Evolutionary conservation across 192 early-diverging fungal genomes (phyloP).

Genomic region (Gryganskiella cystojenkinii): DNA sequence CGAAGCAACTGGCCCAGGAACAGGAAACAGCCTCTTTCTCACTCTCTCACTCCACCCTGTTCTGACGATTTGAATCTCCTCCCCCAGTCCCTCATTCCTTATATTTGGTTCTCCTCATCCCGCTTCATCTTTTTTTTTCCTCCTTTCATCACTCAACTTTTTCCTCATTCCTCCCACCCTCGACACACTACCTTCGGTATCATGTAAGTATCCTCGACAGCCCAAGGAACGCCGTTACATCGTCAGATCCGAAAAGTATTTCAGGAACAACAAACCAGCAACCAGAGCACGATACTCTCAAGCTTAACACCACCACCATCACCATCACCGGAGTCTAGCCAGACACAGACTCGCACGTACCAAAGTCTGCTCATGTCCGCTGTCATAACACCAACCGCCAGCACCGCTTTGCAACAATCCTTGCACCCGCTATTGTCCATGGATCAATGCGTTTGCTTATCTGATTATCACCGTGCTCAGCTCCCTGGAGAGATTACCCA

Average conservation of each 20-base stretch:
- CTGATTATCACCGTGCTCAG: too few species aligned
- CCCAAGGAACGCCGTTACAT: neutral
- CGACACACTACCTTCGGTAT: neutral
- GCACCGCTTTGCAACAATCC: too few species aligned
- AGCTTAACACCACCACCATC: too few species aligned
- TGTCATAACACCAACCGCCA: too few species aligned
- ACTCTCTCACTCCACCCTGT: conserved; percentile 1
- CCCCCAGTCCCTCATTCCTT: neutral
- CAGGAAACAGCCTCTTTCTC: neutral
- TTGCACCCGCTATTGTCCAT: too few species aligned
- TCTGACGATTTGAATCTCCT: neutral
- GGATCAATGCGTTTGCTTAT: too few species aligned
- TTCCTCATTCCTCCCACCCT: neutral
- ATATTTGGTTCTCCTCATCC: conserved; percentile 8
- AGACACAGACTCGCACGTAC: too few species aligned
- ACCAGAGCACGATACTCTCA: too few species aligned
- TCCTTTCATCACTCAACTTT: neutral
- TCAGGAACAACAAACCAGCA: neutral
- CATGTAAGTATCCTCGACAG: conserved; percentile 7
- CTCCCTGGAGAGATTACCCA: too few species aligned
- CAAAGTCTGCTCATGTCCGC: too few species aligned
- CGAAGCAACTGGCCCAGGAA: too few species aligned
- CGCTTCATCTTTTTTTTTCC: neutral
- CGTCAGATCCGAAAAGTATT: neutral
- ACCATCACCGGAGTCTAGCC: too few species aligned